Evolutionary conservation across 1,284 basidiomycete genomes (phyloP), one percentile per base, ranked within the genome.

Genomic region (Cutaneotrichosporon dermatis): DNA sequence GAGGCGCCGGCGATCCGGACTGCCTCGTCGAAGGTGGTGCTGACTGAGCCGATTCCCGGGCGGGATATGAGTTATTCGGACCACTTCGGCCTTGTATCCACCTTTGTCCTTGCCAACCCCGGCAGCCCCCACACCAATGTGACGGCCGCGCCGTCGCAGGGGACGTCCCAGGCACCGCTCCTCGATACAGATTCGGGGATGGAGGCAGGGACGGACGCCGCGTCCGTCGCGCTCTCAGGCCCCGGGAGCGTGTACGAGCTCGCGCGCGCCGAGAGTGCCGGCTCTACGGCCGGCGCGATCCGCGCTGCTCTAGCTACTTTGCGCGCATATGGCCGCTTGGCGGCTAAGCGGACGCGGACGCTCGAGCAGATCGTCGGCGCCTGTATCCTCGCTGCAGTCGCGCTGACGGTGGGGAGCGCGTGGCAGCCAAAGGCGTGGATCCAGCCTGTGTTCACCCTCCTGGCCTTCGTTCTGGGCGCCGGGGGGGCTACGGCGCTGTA

Each of bases 61-160:
- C 77, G 79, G n/a, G 69, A 78, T 16, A 89, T 88, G 74, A 96
- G 92, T n/a, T 92, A 85, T 74, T 97, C 94, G 0, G 95, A 99
- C 78, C 95, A 99, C 76, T 98, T 98, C 78, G 95, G 88, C 3
- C 78, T 98, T 36, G 87, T 89, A 71, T 86, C 91, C 13, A 88
- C 85, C 0, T 84, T 98, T 52, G 11, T 48, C 15, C 37, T 61
- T 6, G 25, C 25, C 25, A 25, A 25, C 25, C 25, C 25, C 25
- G 25, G n/a, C n/a, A n/a, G n/a, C n/a, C n/a, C n/a, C n/a, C n/a
- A n/a, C n/a, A n/a, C n/a, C n/a, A n/a, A n/a, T n/a, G n/a, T n/a
- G n/a, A n/a, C n/a, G n/a, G n/a, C n/a, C n/a, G n/a, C n/a, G n/a
- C 34, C 15, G 16, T 33, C 50, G 16, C 39, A 43, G 25, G 25